phyloP scores from a whole-genome alignment of 495 filamentous ascomycete genomes.

The Neurospora sp. region DNA sequence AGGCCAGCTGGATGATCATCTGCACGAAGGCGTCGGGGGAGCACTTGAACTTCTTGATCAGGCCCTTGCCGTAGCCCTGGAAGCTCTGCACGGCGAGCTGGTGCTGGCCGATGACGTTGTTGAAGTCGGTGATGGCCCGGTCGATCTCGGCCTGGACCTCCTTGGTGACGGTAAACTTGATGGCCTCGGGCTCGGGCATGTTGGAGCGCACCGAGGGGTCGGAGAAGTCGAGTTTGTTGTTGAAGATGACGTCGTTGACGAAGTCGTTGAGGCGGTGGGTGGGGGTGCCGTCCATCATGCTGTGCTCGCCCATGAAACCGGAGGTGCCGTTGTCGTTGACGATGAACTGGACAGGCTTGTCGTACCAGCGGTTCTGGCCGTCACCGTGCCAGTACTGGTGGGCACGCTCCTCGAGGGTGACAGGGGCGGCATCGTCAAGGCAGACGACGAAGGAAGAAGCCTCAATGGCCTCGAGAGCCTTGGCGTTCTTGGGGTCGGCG shows the following conservation, averaged over 20 bases:
- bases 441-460: conserved; percentile 87
- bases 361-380: conserved; percentile 91
- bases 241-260: conserved; percentile 78
- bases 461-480: conserved; percentile 71
- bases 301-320: conserved; percentile 97
- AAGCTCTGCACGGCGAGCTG: conserved; percentile 90
- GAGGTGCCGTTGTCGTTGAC: conserved; percentile 96
- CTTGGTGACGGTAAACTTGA: conserved; percentile 69
- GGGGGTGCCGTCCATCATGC: conserved; percentile 99
- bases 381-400: conserved; percentile 98
- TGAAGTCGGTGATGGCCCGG: conserved; percentile 65
- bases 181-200: conserved; percentile 65
- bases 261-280: conserved; percentile 95
- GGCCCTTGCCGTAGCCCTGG: conserved; percentile 94
- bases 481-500: conserved; percentile 64
- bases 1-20: conserved; percentile 97
- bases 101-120: conserved; percentile 68
- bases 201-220: conserved; percentile 64
- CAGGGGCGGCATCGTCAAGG: conserved; percentile 83
- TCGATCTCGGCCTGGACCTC: conserved; percentile 66
- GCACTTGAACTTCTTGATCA: conserved; percentile 99
- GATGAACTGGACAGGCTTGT: conserved; percentile 97
- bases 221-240: conserved; percentile 81
- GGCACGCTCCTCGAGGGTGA: conserved; percentile 92
- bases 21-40: conserved; percentile 96